These are phyloP conservation scores for Phytophthora lateralis DNA, from an alignment of 352 stramenopile genomes.

Conservation along the genomic window DNA sequence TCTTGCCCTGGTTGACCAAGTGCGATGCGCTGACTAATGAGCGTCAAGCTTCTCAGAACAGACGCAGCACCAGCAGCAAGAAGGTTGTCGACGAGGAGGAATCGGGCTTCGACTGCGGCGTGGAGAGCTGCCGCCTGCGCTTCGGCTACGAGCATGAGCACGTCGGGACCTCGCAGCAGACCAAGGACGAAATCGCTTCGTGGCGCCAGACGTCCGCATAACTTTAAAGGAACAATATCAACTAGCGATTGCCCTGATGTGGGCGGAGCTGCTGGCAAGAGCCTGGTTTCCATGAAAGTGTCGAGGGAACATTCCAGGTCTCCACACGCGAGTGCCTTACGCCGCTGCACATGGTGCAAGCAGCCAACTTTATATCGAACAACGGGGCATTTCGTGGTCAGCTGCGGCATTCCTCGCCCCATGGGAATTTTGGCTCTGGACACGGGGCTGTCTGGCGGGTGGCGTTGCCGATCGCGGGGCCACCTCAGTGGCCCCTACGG, in stretches of 20 bases:
- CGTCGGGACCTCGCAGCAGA: slow-evolving; percentile 60
- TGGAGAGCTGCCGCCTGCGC: slow-evolving; percentile 63
- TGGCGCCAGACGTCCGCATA: slow-evolving; percentile 45
- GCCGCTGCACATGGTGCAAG: neutral
- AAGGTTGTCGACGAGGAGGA: slow-evolving; percentile 31
- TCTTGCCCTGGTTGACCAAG: slow-evolving; percentile 67
- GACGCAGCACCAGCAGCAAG: slow-evolving; percentile 10
- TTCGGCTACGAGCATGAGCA: slow-evolving; percentile 76
- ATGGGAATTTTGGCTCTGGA: slow-evolving; percentile 11
- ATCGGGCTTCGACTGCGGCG: slow-evolving; percentile 61
- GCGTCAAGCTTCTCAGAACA: slow-evolving; percentile 30
- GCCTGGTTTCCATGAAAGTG: slow-evolving; percentile 10
- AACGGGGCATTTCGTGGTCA: slow-evolving; percentile 17
- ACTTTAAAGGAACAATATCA: slow-evolving; percentile 15
- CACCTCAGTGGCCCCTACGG: neutral
- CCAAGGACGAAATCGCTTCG: slow-evolving; percentile 62
- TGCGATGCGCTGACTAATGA: slow-evolving; percentile 60
- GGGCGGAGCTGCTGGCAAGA: slow-evolving; percentile 8
- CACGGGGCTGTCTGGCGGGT: slow-evolving; percentile 3
- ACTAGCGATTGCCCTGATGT: slow-evolving; percentile 11
- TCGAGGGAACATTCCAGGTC: slow-evolving; percentile 29
- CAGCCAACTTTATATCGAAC: slow-evolving; percentile 46
- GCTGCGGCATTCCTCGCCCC: neutral
- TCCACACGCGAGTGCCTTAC: slow-evolving; percentile 21
- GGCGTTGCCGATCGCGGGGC: neutral